These are phyloP conservation scores for Bacidia rubella DNA, from an alignment of 495 filamentous ascomycete species.

Conservation along the genomic window DNA sequence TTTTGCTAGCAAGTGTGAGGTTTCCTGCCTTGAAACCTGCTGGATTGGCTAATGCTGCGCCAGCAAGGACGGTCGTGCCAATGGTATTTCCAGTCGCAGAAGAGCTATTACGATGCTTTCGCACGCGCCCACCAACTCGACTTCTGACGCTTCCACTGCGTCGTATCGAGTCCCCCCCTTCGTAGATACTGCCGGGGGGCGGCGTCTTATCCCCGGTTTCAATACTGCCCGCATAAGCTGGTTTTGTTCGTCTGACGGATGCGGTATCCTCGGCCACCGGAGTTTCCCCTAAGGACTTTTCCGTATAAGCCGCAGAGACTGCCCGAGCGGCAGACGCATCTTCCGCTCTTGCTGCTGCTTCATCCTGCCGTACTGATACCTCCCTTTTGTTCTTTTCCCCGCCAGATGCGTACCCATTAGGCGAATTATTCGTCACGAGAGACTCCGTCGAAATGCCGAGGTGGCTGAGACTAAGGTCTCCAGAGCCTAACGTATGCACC, in stretches of 20 bases:
- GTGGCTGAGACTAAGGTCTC: slow-evolving; percentile 76
- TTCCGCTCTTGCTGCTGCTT: slow-evolving; percentile 41
- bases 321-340: slow-evolving; percentile 44
- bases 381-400: slow-evolving; percentile 25
- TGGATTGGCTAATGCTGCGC: slow-evolving; percentile 52
- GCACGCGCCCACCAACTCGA: slow-evolving; percentile 43
- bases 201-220: slow-evolving; percentile 43
- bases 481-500: slow-evolving; percentile 78
- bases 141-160: slow-evolving; percentile 77
- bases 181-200: slow-evolving; percentile 51
- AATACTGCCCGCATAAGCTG: slow-evolving; percentile 26
- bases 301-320: slow-evolving; percentile 47
- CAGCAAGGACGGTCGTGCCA: slow-evolving; percentile 53
- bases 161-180: slow-evolving; percentile 50
- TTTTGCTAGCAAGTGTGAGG: slow-evolving; percentile 91
- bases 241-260: slow-evolving; percentile 22
- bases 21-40: slow-evolving; percentile 71
- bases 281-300: slow-evolving; percentile 29
- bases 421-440: slow-evolving; percentile 27
- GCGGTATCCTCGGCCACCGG: slow-evolving; percentile 21
- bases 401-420: slow-evolving; percentile 28
- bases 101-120: slow-evolving; percentile 72
- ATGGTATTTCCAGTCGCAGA: slow-evolving; percentile 64
- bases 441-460: slow-evolving; percentile 49
- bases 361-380: slow-evolving; percentile 31